Evolutionary conservation across 768 basidiomycete species (phyloP).

Genomic region (Mycena leptocephala): DNA sequence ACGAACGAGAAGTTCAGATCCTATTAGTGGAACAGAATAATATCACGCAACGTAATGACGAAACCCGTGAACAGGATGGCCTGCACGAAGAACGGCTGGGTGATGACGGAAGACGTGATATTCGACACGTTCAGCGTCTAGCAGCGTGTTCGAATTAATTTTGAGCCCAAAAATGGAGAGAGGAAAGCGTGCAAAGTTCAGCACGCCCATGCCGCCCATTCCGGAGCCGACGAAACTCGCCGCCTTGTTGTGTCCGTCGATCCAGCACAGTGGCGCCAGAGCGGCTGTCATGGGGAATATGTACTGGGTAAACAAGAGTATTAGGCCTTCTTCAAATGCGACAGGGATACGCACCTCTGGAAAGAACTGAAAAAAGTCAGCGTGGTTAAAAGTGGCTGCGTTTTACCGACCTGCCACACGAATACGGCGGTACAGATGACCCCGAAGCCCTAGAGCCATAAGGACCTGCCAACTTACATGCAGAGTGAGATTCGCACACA

Average conservation of each 20-base stretch:
- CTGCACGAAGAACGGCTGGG: conserved; percentile 12
- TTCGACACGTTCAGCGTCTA: conserved; percentile 11
- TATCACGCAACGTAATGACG: background rate
- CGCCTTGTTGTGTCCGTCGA: background rate
- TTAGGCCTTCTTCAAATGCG: too few relatives aligned
- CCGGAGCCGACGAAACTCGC: conserved; percentile 19
- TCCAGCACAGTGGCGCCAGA: conserved; percentile 15
- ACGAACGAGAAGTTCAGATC: background rate
- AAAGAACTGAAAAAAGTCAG: conserved; percentile 3
- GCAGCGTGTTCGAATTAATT: background rate
- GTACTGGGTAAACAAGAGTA: background rate
- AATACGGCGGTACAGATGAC: background rate
- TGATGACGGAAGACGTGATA: conserved; percentile 6
- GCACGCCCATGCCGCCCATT: conserved; percentile 5
- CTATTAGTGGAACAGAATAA: background rate
- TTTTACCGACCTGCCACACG: conserved; percentile 7
- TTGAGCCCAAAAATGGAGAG: too few relatives aligned
- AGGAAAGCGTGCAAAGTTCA: background rate
- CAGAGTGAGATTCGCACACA: too few relatives aligned
- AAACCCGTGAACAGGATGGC: conserved; percentile 4
- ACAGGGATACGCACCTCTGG: background rate
- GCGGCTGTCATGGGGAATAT: conserved; percentile 19
- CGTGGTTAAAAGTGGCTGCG: too few relatives aligned
- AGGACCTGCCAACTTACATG: too few relatives aligned
- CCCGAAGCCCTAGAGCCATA: conserved; percentile 9